Conservation (phyloP, 495 filamentous ascomycete genomes). For the Lineolata rhizophorae region DNA sequence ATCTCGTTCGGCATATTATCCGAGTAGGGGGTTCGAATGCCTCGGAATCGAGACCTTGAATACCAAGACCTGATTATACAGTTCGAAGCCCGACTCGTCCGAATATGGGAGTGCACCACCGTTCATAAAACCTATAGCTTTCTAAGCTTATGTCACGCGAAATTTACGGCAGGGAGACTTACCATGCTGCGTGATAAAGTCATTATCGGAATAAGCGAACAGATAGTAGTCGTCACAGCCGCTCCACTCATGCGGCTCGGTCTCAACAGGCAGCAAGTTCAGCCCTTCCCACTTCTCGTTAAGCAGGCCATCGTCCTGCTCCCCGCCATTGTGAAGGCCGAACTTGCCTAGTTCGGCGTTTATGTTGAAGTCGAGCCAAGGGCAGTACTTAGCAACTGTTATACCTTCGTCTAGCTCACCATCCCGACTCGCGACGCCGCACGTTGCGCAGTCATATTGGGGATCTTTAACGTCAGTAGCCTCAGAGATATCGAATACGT, state of each 20-base stretch:
- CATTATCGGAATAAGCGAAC: constrained; percentile 52
- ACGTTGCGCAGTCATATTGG: constrained; percentile 24
- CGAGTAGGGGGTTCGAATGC: constrained; percentile 10
- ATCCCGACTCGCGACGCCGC: constrained; percentile 24
- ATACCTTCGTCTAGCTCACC: constrained; percentile 35
- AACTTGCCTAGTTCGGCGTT: constrained; percentile 45
- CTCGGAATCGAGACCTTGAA: constrained; percentile 43
- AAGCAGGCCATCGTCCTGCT: constrained; percentile 29
- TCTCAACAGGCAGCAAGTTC: constrained; percentile 39
- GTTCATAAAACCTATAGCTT: constrained; percentile 26
- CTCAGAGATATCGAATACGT: constrained; percentile 42
- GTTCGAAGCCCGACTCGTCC: constrained; percentile 37
- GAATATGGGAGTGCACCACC: constrained; percentile 35
- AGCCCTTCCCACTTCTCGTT: constrained; percentile 77
- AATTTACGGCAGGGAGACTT: constrained; percentile 6
- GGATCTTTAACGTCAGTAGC: constrained; percentile 49
- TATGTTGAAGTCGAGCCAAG: constrained; percentile 53
- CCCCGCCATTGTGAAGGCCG: constrained; percentile 44
- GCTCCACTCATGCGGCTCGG: constrained; percentile 4
- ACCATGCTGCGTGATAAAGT: constrained; percentile 66
- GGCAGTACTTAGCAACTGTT: constrained; percentile 40
- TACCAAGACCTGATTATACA: constrained; percentile 50
- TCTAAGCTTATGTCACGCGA: not conserved
- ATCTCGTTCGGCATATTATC: too few species aligned
- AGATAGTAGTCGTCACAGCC: constrained; percentile 39